Base-by-base conservation (phyloP, 768 basidiomycete genomes). In the Tulasnella sp. region DNA sequence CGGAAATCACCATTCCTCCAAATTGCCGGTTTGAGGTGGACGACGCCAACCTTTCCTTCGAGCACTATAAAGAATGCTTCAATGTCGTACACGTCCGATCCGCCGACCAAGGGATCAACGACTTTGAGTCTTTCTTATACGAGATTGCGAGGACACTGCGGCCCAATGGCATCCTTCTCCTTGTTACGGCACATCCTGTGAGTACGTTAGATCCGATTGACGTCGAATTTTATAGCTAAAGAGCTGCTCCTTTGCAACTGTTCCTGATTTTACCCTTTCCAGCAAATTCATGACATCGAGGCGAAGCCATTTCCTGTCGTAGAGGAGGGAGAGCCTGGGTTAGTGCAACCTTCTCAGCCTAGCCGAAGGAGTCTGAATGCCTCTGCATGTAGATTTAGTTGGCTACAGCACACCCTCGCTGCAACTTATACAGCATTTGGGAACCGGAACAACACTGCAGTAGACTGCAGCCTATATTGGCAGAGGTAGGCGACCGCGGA, bases 81-180 rank as follows among this genome's bases (percentile, higher is more conserved):
- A 73, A 77, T 31, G 39, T 79, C 8, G 78, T 79, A 4, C 78
- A 79, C 38, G 77, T 69, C 22, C 76, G 78, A 42, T 74, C 76
- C 58, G 73, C 72, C 19, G 69, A 74, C 19, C 70, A 49, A 19
- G 78, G 78, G 5, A 77, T 79, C 19, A 49, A 40, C 36, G 52
- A 67, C 45, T 58, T 78, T 31, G 42, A 75, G 52, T 67, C 54
- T 5, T 79, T 79, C 70, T 29, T 79, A 2, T 77, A 77, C 36
- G 77, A 79, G 22, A 54, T 77, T 2, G 76, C 76, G 34, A 42
- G 74, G 42, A 75, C 76, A 1, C 67, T 79, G 1, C 45, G 74
- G 37, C 78, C 78, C 9, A 68, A 69, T 17, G 78, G 78, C 3
- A 70, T 79, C 7, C 40, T 79, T 22, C 34, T 79, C 15, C 45